These are phyloP conservation scores for Alternaria atra DNA, from an alignment of 2,329 filamentous ascomycete species.

Conservation along the genomic window DNA sequence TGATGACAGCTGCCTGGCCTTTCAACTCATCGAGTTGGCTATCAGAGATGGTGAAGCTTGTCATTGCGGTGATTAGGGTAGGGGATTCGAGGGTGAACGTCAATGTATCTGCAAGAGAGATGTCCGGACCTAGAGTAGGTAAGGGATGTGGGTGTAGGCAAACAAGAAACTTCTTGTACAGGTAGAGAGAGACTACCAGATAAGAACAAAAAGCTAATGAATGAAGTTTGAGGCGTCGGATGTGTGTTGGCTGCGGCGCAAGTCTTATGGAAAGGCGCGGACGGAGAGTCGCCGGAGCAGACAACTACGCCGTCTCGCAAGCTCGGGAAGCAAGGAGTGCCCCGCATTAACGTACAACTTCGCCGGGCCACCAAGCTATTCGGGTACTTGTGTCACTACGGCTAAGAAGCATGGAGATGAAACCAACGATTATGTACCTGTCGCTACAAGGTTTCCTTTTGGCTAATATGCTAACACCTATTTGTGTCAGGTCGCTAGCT, in stretches of 20 bases:
- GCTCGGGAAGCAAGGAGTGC: not conserved
- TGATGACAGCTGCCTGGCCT: conserved; percentile 63
- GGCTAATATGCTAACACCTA: not conserved
- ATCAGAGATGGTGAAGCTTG: conserved; percentile 58
- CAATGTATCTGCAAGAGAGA: not conserved
- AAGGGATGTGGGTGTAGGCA: not conserved
- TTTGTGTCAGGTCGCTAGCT: not conserved
- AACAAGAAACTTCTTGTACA: not conserved
- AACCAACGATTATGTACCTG: not conserved
- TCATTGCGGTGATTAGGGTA: conserved; percentile 22
- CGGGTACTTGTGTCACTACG: not conserved
- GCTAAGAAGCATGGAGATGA: not conserved
- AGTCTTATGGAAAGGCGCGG: not conserved
- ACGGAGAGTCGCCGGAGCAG: not conserved
- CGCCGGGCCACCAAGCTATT: not conserved
- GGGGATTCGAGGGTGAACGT: not conserved
- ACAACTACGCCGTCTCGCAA: not conserved
- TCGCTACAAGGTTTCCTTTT: not conserved
- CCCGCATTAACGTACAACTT: not conserved
- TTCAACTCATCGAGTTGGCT: conserved; percentile 55
- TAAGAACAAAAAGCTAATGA: not conserved
- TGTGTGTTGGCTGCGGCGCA: not conserved
- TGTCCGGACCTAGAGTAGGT: not conserved
- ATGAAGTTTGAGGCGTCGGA: not conserved
- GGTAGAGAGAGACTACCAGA: too few relatives aligned